These are phyloP conservation scores for Paecilomyces dactylethromorphus DNA, from an alignment of 2,329 filamentous ascomycete species.

Conservation along the genomic window DNA sequence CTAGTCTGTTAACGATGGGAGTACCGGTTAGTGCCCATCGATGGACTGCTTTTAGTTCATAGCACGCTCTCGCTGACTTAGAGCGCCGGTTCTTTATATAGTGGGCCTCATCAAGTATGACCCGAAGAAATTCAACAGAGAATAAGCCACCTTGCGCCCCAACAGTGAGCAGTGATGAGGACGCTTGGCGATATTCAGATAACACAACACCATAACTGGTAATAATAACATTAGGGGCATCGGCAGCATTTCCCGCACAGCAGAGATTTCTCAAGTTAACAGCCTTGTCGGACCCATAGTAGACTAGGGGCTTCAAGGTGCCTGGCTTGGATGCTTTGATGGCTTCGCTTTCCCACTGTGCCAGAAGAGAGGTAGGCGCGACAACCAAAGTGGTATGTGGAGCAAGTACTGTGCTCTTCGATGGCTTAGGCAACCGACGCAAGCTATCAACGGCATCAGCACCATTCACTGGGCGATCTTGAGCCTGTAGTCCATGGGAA, in stretches of 20 bases:
- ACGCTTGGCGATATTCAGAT: conserved; percentile 77
- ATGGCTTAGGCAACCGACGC: conserved; percentile 54
- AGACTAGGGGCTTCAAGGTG: conserved; percentile 76
- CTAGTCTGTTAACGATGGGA: conserved; percentile 90
- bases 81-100: conserved; percentile 85
- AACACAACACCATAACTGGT: conserved; percentile 90
- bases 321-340: conserved; percentile 82
- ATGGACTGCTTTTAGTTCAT: conserved; percentile 77
- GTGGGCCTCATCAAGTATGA: conserved; percentile 94
- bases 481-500: conserved; percentile 60
- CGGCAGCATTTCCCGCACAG: conserved; percentile 62
- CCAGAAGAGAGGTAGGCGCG: conserved; percentile 93
- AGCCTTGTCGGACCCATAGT: conserved; percentile 84
- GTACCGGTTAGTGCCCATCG: conserved; percentile 93
- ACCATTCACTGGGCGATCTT: conserved; percentile 19
- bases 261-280: conserved; percentile 74
- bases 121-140: conserved; percentile 85
- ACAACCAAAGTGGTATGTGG: conserved; percentile 89
- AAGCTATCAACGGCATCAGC: conserved; percentile 52
- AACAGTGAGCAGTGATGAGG: conserved; percentile 52
- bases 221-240: conserved; percentile 83
- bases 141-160: conserved; percentile 71
- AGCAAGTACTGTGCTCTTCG: conserved; percentile 56
- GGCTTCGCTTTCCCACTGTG: conserved; percentile 95
- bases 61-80: conserved; percentile 93